Percentiles rank a stretch among this genome's conserved stretches.
These are phyloP conservation scores for Rhypophila decipiens DNA, from an alignment of 495 filamentous ascomycete genomes.

Conservation along the genomic window DNA sequence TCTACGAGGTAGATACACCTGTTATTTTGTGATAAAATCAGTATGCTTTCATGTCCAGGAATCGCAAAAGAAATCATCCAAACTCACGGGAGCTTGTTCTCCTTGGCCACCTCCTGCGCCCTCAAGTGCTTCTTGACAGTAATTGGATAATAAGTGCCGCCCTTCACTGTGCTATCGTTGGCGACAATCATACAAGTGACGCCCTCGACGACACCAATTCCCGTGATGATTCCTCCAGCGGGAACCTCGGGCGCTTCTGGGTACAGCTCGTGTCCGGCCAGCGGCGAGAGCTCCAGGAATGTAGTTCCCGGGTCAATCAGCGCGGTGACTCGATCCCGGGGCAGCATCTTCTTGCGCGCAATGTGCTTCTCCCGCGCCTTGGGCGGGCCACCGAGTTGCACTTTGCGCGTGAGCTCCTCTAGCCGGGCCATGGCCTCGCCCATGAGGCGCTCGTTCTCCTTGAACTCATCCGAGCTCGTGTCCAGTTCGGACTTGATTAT, in stretches of 20 bases:
- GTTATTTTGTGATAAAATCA: neutral
- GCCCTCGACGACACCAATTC: slow-evolving; percentile 83
- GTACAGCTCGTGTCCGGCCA: slow-evolving; percentile 85
- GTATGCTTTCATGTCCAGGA: neutral
- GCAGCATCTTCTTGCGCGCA: slow-evolving; percentile 86
- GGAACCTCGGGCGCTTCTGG: slow-evolving; percentile 56
- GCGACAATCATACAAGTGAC: slow-evolving; percentile 92
- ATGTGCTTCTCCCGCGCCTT: slow-evolving; percentile 90
- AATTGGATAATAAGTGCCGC: slow-evolving; percentile 97
- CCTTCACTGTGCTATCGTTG: slow-evolving; percentile 97
- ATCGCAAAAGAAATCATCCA: neutral
- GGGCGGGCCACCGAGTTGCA: slow-evolving; percentile 67
- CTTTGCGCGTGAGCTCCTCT: slow-evolving; percentile 59
- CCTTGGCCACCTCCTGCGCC: slow-evolving; percentile 83
- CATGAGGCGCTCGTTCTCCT: slow-evolving; percentile 78
- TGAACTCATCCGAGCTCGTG: slow-evolving; percentile 67
- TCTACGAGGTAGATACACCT: slow-evolving; percentile 94
- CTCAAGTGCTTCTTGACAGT: slow-evolving; percentile 97
- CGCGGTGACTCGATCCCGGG: slow-evolving; percentile 80
- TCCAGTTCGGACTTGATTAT: slow-evolving; percentile 71
- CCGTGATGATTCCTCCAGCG: slow-evolving; percentile 87
- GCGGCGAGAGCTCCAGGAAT: slow-evolving; percentile 83
- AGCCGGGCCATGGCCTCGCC: slow-evolving; percentile 59
- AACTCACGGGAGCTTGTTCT: slow-evolving; percentile 64
- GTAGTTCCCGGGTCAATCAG: slow-evolving; percentile 83